These are phyloP conservation scores for Verticillium isaacii DNA, from an alignment of 2,329 filamentous ascomycete genomes.

Conservation along the genomic window DNA sequence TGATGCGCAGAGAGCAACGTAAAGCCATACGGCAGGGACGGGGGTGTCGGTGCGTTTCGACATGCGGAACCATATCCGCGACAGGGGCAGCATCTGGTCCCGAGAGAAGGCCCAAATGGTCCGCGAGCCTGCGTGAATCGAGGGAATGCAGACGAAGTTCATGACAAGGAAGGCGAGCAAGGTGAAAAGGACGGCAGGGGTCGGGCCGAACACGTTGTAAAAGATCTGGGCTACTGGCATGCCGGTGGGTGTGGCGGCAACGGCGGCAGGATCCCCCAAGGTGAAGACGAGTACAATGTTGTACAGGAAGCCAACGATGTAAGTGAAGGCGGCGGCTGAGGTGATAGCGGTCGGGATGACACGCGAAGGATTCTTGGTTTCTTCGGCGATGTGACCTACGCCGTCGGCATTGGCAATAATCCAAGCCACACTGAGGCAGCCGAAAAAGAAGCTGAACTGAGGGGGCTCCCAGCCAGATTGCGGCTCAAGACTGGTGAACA, in stretches of 20 bases:
- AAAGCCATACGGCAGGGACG: slow-evolving; percentile 51
- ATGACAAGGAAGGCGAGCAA: slow-evolving; percentile 53
- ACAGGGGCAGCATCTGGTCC: slow-evolving; percentile 43
- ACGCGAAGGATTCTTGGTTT: slow-evolving; percentile 28
- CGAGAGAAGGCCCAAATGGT: slow-evolving; percentile 53
- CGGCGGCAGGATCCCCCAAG: slow-evolving; percentile 45
- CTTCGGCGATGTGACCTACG: slow-evolving; percentile 43
- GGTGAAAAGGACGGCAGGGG: slow-evolving; percentile 48
- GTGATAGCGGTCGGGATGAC: slow-evolving; percentile 48
- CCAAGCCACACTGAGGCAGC: slow-evolving; percentile 56
- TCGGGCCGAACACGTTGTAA: slow-evolving; percentile 51
- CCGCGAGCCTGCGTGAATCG: slow-evolving; percentile 47
- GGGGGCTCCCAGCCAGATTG: slow-evolving; percentile 48
- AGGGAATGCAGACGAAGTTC: slow-evolving; percentile 55
- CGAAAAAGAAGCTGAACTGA: slow-evolving; percentile 54
- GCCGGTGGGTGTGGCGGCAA: slow-evolving; percentile 38
- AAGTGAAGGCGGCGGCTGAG: slow-evolving; percentile 50
- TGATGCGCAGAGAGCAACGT: slow-evolving; percentile 45
- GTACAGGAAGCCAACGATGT: slow-evolving; percentile 50
- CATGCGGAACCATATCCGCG: slow-evolving; percentile 43
- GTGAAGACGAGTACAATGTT: slow-evolving; percentile 54
- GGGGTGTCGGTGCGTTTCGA: slow-evolving; percentile 44
- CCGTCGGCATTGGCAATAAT: slow-evolving; percentile 49
- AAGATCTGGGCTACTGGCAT: slow-evolving; percentile 52
- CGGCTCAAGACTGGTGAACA: slow-evolving; percentile 48